These are phyloP conservation scores for Kewa caespitosa DNA, from an alignment of 179 eudicot species.

Conservation along the genomic window DNA sequence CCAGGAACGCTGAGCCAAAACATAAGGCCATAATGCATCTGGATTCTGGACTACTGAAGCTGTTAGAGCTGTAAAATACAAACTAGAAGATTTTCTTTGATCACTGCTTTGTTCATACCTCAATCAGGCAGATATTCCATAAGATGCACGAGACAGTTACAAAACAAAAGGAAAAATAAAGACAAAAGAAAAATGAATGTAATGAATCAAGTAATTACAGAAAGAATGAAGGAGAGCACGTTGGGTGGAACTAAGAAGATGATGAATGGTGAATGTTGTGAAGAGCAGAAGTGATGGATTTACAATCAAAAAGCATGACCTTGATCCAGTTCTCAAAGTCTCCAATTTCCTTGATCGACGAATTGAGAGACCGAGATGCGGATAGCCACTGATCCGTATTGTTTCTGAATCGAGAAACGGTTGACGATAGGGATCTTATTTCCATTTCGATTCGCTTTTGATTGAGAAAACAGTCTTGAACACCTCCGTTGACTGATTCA, in stretches of 20 bases:
- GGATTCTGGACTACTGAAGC: too few species aligned
- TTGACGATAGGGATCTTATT: slow-evolving; percentile 53
- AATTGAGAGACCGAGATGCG: slow-evolving; percentile 65
- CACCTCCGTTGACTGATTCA: slow-evolving; percentile 72
- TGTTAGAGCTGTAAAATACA: too few species aligned
- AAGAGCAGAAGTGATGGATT: slow-evolving; percentile 69
- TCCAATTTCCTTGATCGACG: slow-evolving; percentile 90
- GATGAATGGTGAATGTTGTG: slow-evolving; percentile 70
- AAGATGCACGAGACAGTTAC: too few species aligned
- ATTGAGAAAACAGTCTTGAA: slow-evolving; percentile 68
- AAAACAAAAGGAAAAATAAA: too few species aligned
- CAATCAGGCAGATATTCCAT: too few species aligned
- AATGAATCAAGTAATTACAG: background rate
- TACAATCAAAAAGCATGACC: slow-evolving; percentile 86
- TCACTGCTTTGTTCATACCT: too few species aligned
- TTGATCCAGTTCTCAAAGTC: slow-evolving; percentile 99
- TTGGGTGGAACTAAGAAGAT: slow-evolving; percentile 10
- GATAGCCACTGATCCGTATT: slow-evolving; percentile 85
- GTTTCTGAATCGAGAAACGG: slow-evolving; percentile 55
- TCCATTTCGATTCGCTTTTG: slow-evolving; percentile 83
- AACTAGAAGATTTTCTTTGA: too few species aligned
- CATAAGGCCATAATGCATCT: too few species aligned
- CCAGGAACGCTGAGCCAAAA: too few species aligned
- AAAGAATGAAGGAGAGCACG: background rate
- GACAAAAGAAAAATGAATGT: background rate